A percentile compares a stretch with the other conserved stretches of the same genome.
Evolutionary conservation across 2,329 filamentous ascomycete species (phyloP).

Genomic region (Hypomyces perniciosus): DNA sequence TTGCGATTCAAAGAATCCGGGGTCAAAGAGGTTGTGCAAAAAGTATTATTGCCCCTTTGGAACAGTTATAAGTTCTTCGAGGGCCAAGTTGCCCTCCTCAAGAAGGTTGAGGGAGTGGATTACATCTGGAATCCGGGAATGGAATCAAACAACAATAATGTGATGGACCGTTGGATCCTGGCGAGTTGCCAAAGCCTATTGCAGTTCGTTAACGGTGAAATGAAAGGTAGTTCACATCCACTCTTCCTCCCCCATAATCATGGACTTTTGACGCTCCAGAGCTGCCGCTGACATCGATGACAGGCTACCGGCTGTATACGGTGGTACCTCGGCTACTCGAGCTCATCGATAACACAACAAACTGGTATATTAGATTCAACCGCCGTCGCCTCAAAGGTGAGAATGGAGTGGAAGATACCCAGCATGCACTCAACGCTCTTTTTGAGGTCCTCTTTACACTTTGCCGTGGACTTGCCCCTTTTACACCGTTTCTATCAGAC

Average conservation of each 20-base stretch:
- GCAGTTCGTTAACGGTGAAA: conserved; percentile 88
- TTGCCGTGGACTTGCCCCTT: conserved; percentile 81
- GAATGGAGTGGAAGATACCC: conserved; percentile 76
- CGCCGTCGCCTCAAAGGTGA: conserved; percentile 86
- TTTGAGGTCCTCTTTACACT: conserved; percentile 92
- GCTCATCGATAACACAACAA: conserved; percentile 92
- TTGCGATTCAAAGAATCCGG: conserved; percentile 86
- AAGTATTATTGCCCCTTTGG: conserved; percentile 86
- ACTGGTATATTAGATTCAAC: conserved; percentile 98
- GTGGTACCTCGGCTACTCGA: conserved; percentile 79
- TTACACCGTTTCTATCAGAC: conserved; percentile 92
- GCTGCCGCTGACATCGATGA: neutral
- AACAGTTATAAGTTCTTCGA: conserved; percentile 98
- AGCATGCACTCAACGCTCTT: conserved; percentile 85
- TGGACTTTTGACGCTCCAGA: neutral
- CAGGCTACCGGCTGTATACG: conserved; percentile 74
- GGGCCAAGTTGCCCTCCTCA: conserved; percentile 75
- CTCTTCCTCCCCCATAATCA: no score
- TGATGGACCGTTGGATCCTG: conserved; percentile 95
- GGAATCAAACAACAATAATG: conserved; percentile 73
- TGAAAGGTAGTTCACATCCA: conserved; percentile 55
- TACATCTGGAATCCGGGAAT: conserved; percentile 73
- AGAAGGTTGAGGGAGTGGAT: conserved; percentile 74
- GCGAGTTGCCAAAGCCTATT: conserved; percentile 87
- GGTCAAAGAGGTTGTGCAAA: conserved; percentile 91